Evolutionary conservation across 805 yeast species (phyloP), one percentile per base, ranked within the genome.

Genomic region (Metschnikowia arizonensis): DNA sequence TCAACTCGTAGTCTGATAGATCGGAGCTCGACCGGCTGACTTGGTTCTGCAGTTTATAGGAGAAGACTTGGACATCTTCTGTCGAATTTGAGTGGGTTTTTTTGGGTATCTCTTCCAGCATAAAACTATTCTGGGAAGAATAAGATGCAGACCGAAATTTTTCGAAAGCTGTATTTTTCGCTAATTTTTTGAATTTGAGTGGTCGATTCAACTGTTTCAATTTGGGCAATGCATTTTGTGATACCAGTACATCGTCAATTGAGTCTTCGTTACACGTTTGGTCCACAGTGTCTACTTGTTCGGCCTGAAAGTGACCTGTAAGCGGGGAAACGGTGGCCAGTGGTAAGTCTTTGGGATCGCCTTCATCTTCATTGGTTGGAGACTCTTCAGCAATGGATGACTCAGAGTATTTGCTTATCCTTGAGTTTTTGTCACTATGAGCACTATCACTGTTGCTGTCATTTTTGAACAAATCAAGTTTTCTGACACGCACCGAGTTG

Each of bases 401-500:
- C 15, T 36, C 31, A 9, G 40, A 26, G 33, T 37, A 18, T 10
- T 37, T 37, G 18, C 33, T 37, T 18, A 29, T 12, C 17, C 33
- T 37, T 23, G 28, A n/a, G 19, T 28, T 37, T 10, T 18, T 26
- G 6, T 37, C 33, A 19, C 25, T 19, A 18, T 28, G 12, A 9
- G 33, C 7, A 8, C n/a, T 17, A 28, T 37, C 40, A 10, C 40
- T 37, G 15, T 37, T 28, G 17, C 18, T 29, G 25, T 28, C 33
- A 23, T 43, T 42, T 33, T 25, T 45, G 39, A 69, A 69, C n/a
- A 71, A 55, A 43, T 71, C 64, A 32, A 71, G 58, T 40, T 69
- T 69, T 11, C 75, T 55, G 29, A 71, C 63, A 31, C 70, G 62
- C 67, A 66, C 65, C 12, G 75, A 70, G 44, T 68, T 67, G 14